Percentiles rank a stretch among this genome's conserved stretches.
Evolutionary conservation across 2,329 filamentous ascomycete genomes (phyloP).

Genomic region (Diplodia seriata): DNA sequence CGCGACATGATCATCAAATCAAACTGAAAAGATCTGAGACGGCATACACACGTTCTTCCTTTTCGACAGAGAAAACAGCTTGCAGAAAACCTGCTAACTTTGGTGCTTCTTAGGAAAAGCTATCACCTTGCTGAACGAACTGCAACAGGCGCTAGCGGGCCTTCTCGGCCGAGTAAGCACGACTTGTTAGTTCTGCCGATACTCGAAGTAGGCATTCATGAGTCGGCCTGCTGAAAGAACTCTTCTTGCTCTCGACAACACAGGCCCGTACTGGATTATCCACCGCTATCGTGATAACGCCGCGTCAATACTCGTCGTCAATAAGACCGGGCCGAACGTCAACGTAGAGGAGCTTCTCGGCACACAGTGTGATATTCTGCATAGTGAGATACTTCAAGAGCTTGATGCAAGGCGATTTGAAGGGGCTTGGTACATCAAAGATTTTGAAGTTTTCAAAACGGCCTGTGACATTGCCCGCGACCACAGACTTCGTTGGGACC

Average conservation of each 20-base stretch:
- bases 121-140: neutral
- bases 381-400: slow-evolving; percentile 19
- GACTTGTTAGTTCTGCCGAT: neutral
- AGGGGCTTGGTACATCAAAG: slow-evolving; percentile 3
- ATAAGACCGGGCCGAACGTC: neutral
- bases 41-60: neutral
- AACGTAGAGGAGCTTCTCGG: neutral
- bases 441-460: slow-evolving; percentile 3
- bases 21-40: slow-evolving; percentile 34
- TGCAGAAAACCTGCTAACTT: slow-evolving; percentile 2
- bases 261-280: slow-evolving; percentile 21
- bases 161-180: neutral
- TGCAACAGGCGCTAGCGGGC: neutral
- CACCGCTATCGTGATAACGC: neutral
- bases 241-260: slow-evolving; percentile 19
- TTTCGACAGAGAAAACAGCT: neutral
- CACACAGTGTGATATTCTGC: slow-evolving; percentile 6
- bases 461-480: slow-evolving; percentile 1
- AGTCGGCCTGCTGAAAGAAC: slow-evolving; percentile 4
- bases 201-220: neutral
- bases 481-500: neutral
- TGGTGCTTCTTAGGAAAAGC: neutral
- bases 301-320: slow-evolving; percentile 4
- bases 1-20: slow-evolving; percentile 20
- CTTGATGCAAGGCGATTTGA: neutral